Evolutionary conservation across 2,329 filamentous ascomycete genomes (phyloP).

Genomic region (Paracoccidioides brasiliensis): DNA sequence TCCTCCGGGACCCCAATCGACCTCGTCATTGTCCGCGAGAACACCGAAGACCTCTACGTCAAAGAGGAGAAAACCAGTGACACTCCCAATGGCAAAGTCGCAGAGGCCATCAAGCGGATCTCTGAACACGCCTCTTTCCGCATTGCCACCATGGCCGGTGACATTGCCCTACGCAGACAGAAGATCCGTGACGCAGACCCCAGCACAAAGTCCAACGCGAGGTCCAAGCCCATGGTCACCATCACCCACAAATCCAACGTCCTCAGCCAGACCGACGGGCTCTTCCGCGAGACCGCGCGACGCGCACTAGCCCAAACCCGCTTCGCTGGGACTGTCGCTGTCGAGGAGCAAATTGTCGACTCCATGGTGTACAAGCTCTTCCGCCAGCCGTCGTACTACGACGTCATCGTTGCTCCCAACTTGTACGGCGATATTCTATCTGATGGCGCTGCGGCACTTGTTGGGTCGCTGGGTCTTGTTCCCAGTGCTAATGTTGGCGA

Average conservation of each 20-base stretch:
- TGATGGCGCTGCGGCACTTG: slow-evolving; percentile 85
- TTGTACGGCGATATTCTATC: slow-evolving; percentile 95
- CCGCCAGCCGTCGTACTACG: slow-evolving; percentile 87
- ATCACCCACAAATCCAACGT: slow-evolving; percentile 99
- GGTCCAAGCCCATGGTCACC: slow-evolving; percentile 69
- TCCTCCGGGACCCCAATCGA: slow-evolving; percentile 54
- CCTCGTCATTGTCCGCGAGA: slow-evolving; percentile 96
- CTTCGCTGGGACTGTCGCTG: slow-evolving; percentile 47
- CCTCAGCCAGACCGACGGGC: slow-evolving; percentile 85
- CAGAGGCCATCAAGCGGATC: slow-evolving; percentile 96
- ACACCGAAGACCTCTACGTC: slow-evolving; percentile 96
- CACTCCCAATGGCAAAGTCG: slow-evolving; percentile 61
- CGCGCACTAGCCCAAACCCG: slow-evolving; percentile 53
- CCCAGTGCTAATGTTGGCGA: slow-evolving; percentile 92
- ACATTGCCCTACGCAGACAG: slow-evolving; percentile 80
- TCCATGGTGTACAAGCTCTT: slow-evolving; percentile 99
- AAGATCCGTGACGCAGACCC: slow-evolving; percentile 51
- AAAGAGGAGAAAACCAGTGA: slow-evolving; percentile 86
- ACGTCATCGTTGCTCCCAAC: slow-evolving; percentile 95
- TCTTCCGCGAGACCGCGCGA: slow-evolving; percentile 75
- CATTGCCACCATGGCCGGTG: slow-evolving; percentile 86
- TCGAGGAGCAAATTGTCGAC: slow-evolving; percentile 98
- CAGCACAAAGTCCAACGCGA: slow-evolving; percentile 30
- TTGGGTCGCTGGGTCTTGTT: slow-evolving; percentile 82
- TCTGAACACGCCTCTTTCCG: slow-evolving; percentile 70